Percentiles rank a stretch among this genome's conserved stretches.
These are phyloP conservation scores for Oenanthe javanica DNA, from an alignment of 140 eudicot genomes.

Conservation along the genomic window DNA sequence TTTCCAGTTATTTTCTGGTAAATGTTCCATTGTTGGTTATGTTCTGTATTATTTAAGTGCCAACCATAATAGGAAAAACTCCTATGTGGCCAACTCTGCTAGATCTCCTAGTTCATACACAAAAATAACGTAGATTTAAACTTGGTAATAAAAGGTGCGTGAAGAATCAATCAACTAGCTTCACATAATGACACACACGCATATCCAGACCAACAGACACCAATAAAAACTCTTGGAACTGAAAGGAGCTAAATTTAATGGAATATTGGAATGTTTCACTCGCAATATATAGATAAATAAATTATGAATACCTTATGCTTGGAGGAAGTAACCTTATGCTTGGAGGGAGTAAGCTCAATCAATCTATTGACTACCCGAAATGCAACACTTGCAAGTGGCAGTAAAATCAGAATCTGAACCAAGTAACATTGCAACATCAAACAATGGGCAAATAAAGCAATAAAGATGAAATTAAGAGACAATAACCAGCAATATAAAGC, in stretches of 20 bases:
- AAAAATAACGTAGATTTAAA: not conserved
- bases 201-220: not conserved
- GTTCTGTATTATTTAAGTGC: not conserved
- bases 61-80: not conserved
- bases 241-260: not conserved
- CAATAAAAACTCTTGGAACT: not conserved
- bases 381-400: constrained; percentile 79
- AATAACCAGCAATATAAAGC: not conserved
- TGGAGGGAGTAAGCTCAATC: constrained; percentile 71
- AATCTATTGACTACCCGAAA: constrained; percentile 62
- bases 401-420: constrained; percentile 62
- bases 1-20: not conserved
- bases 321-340: constrained; percentile 56
- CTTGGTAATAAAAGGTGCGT: not conserved
- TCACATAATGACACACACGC: not conserved
- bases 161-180: not conserved
- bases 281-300: not conserved
- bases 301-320: constrained; percentile 47
- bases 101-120: not conserved
- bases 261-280: not conserved
- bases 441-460: not conserved
- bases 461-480: not conserved
- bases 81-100: not conserved
- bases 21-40: not conserved
- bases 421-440: constrained; percentile 5